Evolutionary conservation across 305 asterid genomes (phyloP), one percentile per base, ranked within the genome.

Genomic region (Fraxinus greggii): DNA sequence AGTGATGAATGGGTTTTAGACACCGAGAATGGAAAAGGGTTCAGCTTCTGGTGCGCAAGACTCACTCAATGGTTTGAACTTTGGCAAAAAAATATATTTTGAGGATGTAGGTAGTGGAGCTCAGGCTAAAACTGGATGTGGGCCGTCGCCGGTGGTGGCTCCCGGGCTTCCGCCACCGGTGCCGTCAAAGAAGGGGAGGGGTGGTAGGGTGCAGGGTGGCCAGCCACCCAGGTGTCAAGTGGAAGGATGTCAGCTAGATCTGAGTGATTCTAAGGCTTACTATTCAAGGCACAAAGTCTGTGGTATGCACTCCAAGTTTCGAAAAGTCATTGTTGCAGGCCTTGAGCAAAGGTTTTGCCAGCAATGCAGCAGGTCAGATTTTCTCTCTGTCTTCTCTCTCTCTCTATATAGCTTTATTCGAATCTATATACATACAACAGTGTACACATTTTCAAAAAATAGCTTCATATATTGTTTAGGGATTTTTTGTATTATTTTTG

Each of bases 251-350:
- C 83, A 87, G 83, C 81, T 85, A 83, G 93, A 90, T 90, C 90
- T 90, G 88, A 90, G 92, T 84, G 87, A 81, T 84, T 88, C 82
- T 80, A 89, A 89, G 85, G 85, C 88, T 84, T 89, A 89, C 83
- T 89, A 89, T 85, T 88, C 91, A 1, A 86, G 90, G 88, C 93
- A 90, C 79, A 90, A 89, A 80, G 93, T 90, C n/a, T 90, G 93
- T 80, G 86, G 89, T 67, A 77, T 88, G 87, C 93, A 90, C 75
- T 90, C 93, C 78, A 90, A 90, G 83, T 86, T 89, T 36, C 84
- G 86, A 7, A 84, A 70, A 77, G 93, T 86, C 63, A 75, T 87
- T 85, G 93, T 90, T 87, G 87, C 88, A 7, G 93, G 93, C 21
- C 81, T 87, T 81, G 87, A 86, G 81, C 93, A 89, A 82, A 90